A percentile compares a stretch with the other conserved stretches of the same genome.
Conservation (phyloP, 176 grass and related monocot species). For the Rhynchospora tenuis region DNA sequence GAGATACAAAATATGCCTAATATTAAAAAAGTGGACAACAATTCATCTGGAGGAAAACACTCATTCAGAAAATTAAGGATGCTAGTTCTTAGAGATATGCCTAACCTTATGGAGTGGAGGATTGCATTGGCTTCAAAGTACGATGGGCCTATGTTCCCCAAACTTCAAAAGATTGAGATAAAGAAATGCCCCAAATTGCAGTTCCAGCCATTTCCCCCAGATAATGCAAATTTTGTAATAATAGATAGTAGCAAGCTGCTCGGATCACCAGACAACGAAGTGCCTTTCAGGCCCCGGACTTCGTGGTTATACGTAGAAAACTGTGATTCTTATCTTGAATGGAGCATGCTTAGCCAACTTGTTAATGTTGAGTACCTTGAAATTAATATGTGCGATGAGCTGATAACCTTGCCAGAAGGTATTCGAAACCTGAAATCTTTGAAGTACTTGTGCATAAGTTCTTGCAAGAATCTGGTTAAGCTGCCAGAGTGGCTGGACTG, state of each 20-base stretch:
- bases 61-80: slow-evolving; percentile 15
- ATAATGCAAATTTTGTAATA: slow-evolving; percentile 2
- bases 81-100: background rate
- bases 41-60: background rate
- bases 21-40: slow-evolving; percentile 6
- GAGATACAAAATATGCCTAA: background rate
- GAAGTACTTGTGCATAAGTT: slow-evolving; percentile 10
- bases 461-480: slow-evolving; percentile 7
- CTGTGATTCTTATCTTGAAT: background rate
- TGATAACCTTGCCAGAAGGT: slow-evolving; percentile 16
- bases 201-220: slow-evolving; percentile 17
- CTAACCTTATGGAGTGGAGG: slow-evolving; percentile 9
- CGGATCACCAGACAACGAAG: background rate
- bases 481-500: background rate
- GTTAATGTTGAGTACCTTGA: slow-evolving; percentile 2
- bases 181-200: slow-evolving; percentile 16
- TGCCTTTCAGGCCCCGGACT: background rate
- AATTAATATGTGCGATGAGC: slow-evolving; percentile 1
- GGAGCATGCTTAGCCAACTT: slow-evolving; percentile 14
- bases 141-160: slow-evolving; percentile 5
- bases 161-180: slow-evolving; percentile 3
- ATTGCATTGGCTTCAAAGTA: background rate
- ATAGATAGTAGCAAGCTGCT: slow-evolving; percentile 5
- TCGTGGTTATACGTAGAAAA: background rate
- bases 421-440: slow-evolving; percentile 9